These are phyloP conservation scores for Backusella liffmaniae DNA, from an alignment of 192 early-diverging fungal genomes.

Conservation along the genomic window DNA sequence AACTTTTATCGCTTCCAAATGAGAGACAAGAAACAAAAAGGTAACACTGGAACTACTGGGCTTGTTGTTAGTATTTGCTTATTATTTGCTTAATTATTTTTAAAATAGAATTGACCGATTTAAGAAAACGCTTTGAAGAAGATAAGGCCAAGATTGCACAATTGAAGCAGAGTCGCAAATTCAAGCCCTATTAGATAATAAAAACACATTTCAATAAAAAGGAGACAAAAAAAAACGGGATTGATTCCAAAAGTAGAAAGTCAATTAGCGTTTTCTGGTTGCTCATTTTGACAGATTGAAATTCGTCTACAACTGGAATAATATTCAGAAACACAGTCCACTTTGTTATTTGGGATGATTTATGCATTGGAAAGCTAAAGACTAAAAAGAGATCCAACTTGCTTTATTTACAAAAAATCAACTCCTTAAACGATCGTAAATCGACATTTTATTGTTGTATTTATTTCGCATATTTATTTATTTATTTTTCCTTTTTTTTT, in stretches of 20 bases:
- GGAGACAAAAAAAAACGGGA: not conserved
- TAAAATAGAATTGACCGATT: slow-evolving; percentile 74
- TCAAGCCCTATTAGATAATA: slow-evolving; percentile 78
- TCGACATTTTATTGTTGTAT: too few relatives aligned
- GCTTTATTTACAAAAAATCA: too few relatives aligned
- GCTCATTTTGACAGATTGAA: too few relatives aligned
- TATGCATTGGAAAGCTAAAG: too few relatives aligned
- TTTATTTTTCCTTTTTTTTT: too few relatives aligned
- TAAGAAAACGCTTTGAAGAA: slow-evolving; percentile 91
- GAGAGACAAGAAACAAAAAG: slow-evolving; percentile 85
- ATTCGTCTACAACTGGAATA: too few relatives aligned
- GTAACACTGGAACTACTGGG: slow-evolving; percentile 40
- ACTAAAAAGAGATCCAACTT: too few relatives aligned
- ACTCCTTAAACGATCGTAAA: too few relatives aligned
- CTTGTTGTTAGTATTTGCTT: not conserved
- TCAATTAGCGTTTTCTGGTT: too few relatives aligned
- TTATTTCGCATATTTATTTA: too few relatives aligned
- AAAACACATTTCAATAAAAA: not conserved
- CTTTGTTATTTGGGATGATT: too few relatives aligned
- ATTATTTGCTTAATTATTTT: not conserved
- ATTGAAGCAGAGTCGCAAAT: slow-evolving; percentile 76
- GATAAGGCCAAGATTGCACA: slow-evolving; percentile 82
- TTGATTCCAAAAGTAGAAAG: not conserved
- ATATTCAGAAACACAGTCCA: too few relatives aligned
- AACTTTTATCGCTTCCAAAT: slow-evolving; percentile 98